phyloP scores from a whole-genome alignment of 441 rosid species.

The Raphanus hybrid region DNA sequence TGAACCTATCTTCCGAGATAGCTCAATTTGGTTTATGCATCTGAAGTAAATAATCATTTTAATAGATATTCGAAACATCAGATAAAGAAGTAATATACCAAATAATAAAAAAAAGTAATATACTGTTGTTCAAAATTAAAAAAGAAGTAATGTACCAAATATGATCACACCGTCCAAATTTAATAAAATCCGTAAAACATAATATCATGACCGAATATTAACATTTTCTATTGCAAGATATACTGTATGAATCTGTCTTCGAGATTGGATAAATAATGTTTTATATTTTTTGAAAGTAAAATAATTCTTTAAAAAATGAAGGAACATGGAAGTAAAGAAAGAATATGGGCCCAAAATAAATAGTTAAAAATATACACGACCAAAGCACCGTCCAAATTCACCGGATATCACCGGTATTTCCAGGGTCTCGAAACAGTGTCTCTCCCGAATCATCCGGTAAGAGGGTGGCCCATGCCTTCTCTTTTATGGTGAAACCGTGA shows the following conservation, averaged over 20 bases:
- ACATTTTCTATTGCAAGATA: neutral
- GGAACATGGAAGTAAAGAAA: neutral
- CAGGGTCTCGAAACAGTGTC: conserved; percentile 1
- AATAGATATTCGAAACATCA: neutral
- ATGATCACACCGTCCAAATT: neutral
- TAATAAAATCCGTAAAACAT: neutral
- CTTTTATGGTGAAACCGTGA: conserved; percentile 37
- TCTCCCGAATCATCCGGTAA: conserved; percentile 40
- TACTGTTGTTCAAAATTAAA: too few relatives aligned
- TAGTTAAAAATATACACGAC: neutral
- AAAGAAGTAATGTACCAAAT: neutral
- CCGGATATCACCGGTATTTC: conserved; percentile 18
- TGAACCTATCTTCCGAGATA: neutral
- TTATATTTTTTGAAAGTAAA: neutral
- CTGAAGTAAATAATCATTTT: neutral
- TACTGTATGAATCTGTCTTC: neutral
- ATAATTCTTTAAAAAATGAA: neutral
- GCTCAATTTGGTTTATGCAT: neutral
- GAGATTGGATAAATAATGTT: neutral
- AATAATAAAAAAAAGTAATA: neutral
- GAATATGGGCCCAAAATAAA: conserved; percentile 1
- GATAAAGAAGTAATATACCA: neutral
- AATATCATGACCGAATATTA: neutral
- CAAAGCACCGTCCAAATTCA: conserved; percentile 11
- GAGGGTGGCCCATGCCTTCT: conserved; percentile 6